phyloP scores from a whole-genome alignment of 352 stramenopile genomes.

The Sclerospora graminicola region DNA sequence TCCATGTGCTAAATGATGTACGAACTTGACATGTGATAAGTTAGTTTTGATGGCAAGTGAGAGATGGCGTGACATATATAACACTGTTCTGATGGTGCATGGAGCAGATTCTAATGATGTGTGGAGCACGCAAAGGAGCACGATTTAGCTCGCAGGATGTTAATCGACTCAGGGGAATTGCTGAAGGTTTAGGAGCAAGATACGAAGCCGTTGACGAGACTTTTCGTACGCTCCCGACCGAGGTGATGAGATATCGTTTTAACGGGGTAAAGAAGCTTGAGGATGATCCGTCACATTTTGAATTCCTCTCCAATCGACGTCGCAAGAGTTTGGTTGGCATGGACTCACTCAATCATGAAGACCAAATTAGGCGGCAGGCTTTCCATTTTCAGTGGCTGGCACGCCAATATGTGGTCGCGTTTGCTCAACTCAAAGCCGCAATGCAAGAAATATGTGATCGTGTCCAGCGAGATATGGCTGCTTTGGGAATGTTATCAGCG shows the following conservation, averaged over 20 bases:
- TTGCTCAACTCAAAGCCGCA: slow-evolving; percentile 35
- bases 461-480: slow-evolving; percentile 28
- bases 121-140: slow-evolving; percentile 64
- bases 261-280: slow-evolving; percentile 42
- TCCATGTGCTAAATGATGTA: slow-evolving; percentile 77
- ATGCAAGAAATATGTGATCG: slow-evolving; percentile 44
- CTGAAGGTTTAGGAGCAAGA: slow-evolving; percentile 33
- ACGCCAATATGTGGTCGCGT: slow-evolving; percentile 52
- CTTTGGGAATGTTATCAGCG: slow-evolving; percentile 14
- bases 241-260: slow-evolving; percentile 61
- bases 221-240: slow-evolving; percentile 44
- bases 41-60: not conserved
- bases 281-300: slow-evolving; percentile 39
- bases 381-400: slow-evolving; percentile 68
- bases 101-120: slow-evolving; percentile 60
- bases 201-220: slow-evolving; percentile 43
- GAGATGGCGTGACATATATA: not conserved
- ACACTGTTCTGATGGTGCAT: not conserved
- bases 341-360: slow-evolving; percentile 12
- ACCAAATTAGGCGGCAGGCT: slow-evolving; percentile 34
- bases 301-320: slow-evolving; percentile 21
- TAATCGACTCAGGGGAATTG: slow-evolving; percentile 35
- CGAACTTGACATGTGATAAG: not conserved
- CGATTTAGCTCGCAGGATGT: slow-evolving; percentile 72
- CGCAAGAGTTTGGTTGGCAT: slow-evolving; percentile 19